Base-by-base conservation (phyloP, 2,329 filamentous ascomycete species). In the Emericellopsis cladophorae region DNA sequence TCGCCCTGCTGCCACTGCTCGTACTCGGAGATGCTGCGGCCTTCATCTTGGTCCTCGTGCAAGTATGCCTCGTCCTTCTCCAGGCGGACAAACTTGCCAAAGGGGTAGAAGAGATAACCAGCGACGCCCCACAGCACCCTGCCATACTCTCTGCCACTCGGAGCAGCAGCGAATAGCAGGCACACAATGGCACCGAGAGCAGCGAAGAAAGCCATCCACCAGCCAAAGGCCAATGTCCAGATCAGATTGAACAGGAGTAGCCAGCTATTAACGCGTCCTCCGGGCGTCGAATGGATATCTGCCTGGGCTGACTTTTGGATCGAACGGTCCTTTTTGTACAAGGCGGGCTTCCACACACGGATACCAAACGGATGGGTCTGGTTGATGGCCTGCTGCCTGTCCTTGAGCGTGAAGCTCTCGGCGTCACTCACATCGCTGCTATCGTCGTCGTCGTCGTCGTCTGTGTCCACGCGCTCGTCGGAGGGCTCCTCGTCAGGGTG, bases 1-100 rank as follows among this genome's bases (percentile, higher is more conserved):
- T 98, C 92, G 39, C 92, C 92, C 55, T 80, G 95, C 64, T 98
- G 92, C 92, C 92, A 98, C 62, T 95, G 88, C 60, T 98, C 92
- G 57, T 98, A 98, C 65, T 98, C 92, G 53, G 86, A 93, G 54
- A 98, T 95, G 64, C 89, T 96, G 54, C 92, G 79, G 16, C 92
- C 92, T 62, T 98, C 92, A 33, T 90, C 89, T 54, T 92, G 79
- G 53, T 98, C 92, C 63, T 98, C 92, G 45, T 95, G 84, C 37
- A 87, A 70, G 56, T 98, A 98, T 35, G 84, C 83, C 55, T 96
- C 92, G 51, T 98, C 92, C 58, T 90, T 85, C 56, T 95, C 82
- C 31, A 98, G 73, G 37, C 88, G 84, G 46, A 98, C 87, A 59
- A 93, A 95, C 54, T 94, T 93, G 49, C 92, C 92, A 58, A 98